Base-by-base conservation (phyloP, 345 rosid genomes). In the Abelmoschus esculentus region DNA sequence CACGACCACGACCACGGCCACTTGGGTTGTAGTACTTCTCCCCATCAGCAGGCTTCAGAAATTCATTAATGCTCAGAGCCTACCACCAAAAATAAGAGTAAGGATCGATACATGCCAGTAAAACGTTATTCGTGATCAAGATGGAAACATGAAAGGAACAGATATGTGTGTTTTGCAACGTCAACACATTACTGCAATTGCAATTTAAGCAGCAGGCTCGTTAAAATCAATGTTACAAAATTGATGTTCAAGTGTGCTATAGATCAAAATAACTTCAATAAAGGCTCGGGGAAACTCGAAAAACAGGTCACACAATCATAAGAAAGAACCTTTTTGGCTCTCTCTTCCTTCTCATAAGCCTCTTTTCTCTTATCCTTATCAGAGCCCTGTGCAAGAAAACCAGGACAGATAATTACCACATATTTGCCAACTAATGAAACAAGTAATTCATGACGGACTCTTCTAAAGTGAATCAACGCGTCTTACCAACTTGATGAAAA, bases 341-440 rank as follows among this genome's bases (percentile, higher is more conserved):
- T 85, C 78, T 84, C 93, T 46, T 88, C 90, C 75, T 77, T 88
- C 50, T 89, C 91, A 14, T 74, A 42, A 38, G 90, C 85, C 71
- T 89, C 91, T 76, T 70, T 89, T 73, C 77, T 79, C 77, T 83
- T 89, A 66, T 86, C 91, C 80, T 86, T 89, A 3, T 89, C 96
- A 61, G 86, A 83, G 49, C 89, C 89, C 91, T 89, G 46, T 17
- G 32, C 60, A 36, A 67, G 29, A 49, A 29, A 42, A 7, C 34
- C 15, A 40, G 34, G 14, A 36, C 6, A 12, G 17, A 14, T 55
- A 10, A 11, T 19, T 10, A 22, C 12, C 28, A 31, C 59, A 46
- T 58, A 7, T n/a, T 38, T 1, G 15, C 47, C 47, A 10, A 18
- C 36, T 58, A 70, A 13, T 3, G 26, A 46, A 34, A 72, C 3